Evolutionary conservation across 805 yeast genomes (phyloP), one percentile per base, ranked within the genome.

Genomic region (Yamadazyma ubonensis): DNA sequence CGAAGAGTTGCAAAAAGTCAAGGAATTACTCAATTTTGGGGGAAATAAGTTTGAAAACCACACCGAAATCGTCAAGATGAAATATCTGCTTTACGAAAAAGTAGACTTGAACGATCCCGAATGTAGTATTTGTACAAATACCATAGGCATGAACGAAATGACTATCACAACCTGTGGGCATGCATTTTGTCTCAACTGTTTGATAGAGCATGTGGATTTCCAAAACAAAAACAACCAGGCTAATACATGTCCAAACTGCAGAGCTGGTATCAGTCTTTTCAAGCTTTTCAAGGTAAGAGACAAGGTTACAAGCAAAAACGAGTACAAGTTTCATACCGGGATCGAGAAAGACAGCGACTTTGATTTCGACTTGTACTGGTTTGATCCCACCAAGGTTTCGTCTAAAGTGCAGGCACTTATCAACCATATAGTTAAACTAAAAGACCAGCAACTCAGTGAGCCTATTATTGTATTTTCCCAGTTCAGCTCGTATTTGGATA

Each of bases 391-490:
- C 45, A 71, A 68, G 12, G 73, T 80, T 35, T 83, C 96, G 0
- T 76, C 95, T 0, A 89, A 89, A 57, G 68, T 86, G 10, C 76
- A 78, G 48, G 88, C 95, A 0, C 65, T 89, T 18, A 43, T 86
- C 4, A 61, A 69, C 3, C 88, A 84, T 52, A 59, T 88, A 12
- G 65, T 75, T 26, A 63, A 61, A 19, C 61, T 84, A 11, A 73
- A 71, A 41, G 76, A 73, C 18, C 77, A 76, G 11, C 69, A 76
- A 6, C 77, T 83, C 0, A 79, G 79, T 11, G 86, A 81, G 42
- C 88, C 85, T 52, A 78, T 85, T 3, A 89, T 91, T 36, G 90
- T 91, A 0, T 91, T 91, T 54, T 88, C 96, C 2, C 97, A 91
- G 51, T 90, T 90, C 52, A 85, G 96, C 0, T 74, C 86, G 0